Percentiles rank a stretch among this genome's conserved stretches.
Evolutionary conservation across 2,329 filamentous ascomycete species (phyloP).

Genomic region (Ambrosiella xylebori): DNA sequence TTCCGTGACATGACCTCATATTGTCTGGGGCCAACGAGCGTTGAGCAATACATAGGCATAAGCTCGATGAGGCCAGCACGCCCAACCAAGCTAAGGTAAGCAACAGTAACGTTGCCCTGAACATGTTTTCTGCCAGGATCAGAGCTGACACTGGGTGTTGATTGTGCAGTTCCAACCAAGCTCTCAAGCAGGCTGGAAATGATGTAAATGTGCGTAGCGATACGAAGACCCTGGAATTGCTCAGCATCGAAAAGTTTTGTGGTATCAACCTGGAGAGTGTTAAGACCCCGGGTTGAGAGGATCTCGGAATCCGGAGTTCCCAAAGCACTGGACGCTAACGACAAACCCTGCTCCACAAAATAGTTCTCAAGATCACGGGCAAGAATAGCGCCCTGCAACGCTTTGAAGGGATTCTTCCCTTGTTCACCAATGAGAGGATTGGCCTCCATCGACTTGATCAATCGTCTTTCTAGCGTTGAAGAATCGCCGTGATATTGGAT

Average conservation of each 20-base stretch:
- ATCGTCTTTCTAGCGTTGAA: slow-evolving; percentile 33
- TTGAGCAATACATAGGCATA: slow-evolving; percentile 76
- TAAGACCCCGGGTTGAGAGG: slow-evolving; percentile 16
- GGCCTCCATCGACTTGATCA: slow-evolving; percentile 44
- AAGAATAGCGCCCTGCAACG: slow-evolving; percentile 60
- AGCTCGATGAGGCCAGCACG: slow-evolving; percentile 56
- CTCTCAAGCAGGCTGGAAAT: slow-evolving; percentile 51
- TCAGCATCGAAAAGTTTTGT: slow-evolving; percentile 35
- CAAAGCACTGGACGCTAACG: slow-evolving; percentile 21
- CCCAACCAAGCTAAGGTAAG: slow-evolving; percentile 67
- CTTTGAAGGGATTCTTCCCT: slow-evolving; percentile 49
- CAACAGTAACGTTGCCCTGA: slow-evolving; percentile 60
- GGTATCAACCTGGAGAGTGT: slow-evolving; percentile 22
- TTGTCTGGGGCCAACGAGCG: slow-evolving; percentile 46
- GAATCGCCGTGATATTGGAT: slow-evolving; percentile 43
- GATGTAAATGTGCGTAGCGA: slow-evolving; percentile 48
- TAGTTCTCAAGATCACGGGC: slow-evolving; percentile 41
- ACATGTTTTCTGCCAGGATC: slow-evolving; percentile 21
- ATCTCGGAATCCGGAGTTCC: slow-evolving; percentile 21
- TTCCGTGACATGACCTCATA: slow-evolving; percentile 60
- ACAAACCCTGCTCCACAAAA: slow-evolving; percentile 40
- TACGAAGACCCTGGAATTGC: slow-evolving; percentile 47
- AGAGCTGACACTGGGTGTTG: neutral
- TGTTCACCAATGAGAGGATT: slow-evolving; percentile 39
- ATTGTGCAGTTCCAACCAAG: slow-evolving; percentile 21